Evolutionary conservation across 2,329 filamentous ascomycete species (phyloP).

Genomic region (Colletotrichum tropicicola): DNA sequence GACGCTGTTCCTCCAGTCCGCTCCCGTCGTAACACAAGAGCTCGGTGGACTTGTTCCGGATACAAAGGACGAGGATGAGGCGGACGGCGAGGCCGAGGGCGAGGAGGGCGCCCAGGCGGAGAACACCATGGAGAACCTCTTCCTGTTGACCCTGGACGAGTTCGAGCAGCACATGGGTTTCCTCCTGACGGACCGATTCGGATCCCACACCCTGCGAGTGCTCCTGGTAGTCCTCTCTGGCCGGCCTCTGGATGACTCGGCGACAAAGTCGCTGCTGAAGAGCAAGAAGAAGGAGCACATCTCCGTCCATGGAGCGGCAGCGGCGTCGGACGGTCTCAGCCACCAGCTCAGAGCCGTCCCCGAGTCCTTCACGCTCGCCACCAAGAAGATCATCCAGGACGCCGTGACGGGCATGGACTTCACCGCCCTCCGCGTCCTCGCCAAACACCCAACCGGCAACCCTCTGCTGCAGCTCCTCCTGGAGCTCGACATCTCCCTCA

Average conservation of each 20-base stretch:
- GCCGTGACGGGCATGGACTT: conserved; percentile 80
- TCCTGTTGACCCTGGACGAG: conserved; percentile 85
- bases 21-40: conserved; percentile 81
- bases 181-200: conserved; percentile 87
- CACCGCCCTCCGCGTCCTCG: conserved; percentile 82
- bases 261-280: conserved; percentile 79
- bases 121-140: conserved; percentile 83
- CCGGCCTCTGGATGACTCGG: conserved; percentile 75
- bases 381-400: conserved; percentile 84
- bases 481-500: conserved; percentile 82
- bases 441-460: conserved; percentile 90
- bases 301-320: conserved; percentile 64
- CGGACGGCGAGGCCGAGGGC: conserved; percentile 51
- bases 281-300: conserved; percentile 94
- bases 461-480: conserved; percentile 92
- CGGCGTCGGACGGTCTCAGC: conserved; percentile 45
- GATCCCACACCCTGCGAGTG: conserved; percentile 89
- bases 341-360: conserved; percentile 71
- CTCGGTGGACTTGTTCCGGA: conserved; percentile 57
- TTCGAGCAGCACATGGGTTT: conserved; percentile 86
- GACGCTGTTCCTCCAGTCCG: conserved; percentile 86
- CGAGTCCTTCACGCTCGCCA: conserved; percentile 77
- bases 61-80: conserved; percentile 52
- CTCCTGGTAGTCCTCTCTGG: conserved; percentile 88
- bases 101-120: conserved; percentile 57